These are phyloP conservation scores for Pulveroboletus ravenelii DNA, from an alignment of 768 basidiomycete genomes.

Conservation along the genomic window DNA sequence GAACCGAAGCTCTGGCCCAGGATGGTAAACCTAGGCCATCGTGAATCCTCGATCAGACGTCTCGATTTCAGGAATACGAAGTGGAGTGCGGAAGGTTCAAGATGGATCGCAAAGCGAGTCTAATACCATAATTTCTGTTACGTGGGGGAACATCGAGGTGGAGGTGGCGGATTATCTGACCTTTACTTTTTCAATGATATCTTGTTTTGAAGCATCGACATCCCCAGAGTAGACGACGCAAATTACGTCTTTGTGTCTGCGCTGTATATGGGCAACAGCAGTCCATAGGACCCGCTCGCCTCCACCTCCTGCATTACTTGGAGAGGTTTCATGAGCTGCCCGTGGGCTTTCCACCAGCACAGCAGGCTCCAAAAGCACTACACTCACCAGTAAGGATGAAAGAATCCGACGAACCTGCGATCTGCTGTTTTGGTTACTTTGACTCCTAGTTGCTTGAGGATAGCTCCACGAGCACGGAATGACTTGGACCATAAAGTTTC, in stretches of 20 bases:
- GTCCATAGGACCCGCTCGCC: conserved; percentile 96
- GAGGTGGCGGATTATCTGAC: conserved; percentile 35
- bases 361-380: not conserved
- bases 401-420: conserved; percentile 66
- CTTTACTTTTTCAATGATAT: conserved; percentile 78
- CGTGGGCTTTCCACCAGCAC: not conserved
- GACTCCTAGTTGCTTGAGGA: conserved; percentile 19
- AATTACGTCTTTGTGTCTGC: conserved; percentile 56
- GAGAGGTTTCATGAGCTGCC: conserved; percentile 33
- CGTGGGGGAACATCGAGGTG: not conserved
- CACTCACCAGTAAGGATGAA: conserved; percentile 92
- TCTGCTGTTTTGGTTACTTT: not conserved
- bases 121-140: conserved; percentile 25
- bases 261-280: conserved; percentile 74
- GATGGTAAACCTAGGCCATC: conserved; percentile 90
- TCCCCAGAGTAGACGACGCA: conserved; percentile 91
- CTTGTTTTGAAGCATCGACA: conserved; percentile 67
- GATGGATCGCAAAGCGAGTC: conserved; percentile 76
- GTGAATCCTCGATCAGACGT: conserved; percentile 67
- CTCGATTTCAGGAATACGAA: conserved; percentile 80
- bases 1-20: conserved; percentile 89
- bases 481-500: conserved; percentile 20
- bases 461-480: conserved; percentile 11
- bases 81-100: conserved; percentile 61
- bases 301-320: conserved; percentile 92